Conservation (phyloP, 202 grass and related monocot genomes). For the Elaeis oleifera region DNA sequence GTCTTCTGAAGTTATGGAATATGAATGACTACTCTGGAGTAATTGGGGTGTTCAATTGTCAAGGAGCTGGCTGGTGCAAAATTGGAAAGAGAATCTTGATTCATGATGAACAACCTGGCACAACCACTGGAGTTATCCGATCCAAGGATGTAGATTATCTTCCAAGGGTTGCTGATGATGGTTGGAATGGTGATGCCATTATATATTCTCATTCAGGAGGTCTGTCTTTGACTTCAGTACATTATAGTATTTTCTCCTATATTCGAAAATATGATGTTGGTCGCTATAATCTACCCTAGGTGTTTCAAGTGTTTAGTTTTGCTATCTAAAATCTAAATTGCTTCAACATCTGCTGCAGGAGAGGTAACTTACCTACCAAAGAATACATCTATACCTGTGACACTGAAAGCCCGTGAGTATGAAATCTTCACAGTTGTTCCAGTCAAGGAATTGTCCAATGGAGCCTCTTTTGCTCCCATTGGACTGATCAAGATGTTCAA, state of each 20-base stretch:
- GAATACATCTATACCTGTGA: conserved; percentile 43
- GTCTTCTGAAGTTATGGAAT: conserved; percentile 77
- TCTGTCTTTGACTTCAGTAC: conserved; percentile 4
- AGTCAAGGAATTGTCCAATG: conserved; percentile 14
- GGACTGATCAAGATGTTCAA: conserved; percentile 63
- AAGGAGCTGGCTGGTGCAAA: conserved; percentile 39
- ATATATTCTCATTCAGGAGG: conserved; percentile 53
- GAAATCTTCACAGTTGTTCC: conserved; percentile 56
- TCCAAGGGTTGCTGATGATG: conserved; percentile 25
- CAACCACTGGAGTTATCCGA: conserved; percentile 38
- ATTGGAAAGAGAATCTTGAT: conserved; percentile 41
- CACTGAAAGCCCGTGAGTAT: conserved; percentile 48
- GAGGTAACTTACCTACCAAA: conserved; percentile 45
- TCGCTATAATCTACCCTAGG: too few relatives aligned
- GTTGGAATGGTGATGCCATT: conserved; percentile 57
- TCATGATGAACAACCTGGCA: conserved; percentile 62
- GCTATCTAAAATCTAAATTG: too few relatives aligned
- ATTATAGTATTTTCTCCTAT: too few relatives aligned
- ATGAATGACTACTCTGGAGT: conserved; percentile 63
- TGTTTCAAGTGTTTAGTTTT: too few relatives aligned
- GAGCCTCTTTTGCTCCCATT: conserved; percentile 49
- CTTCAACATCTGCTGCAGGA: conserved; percentile 17
- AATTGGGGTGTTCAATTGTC: conserved; percentile 77
- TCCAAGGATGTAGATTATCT: conserved; percentile 46
- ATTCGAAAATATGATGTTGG: too few relatives aligned